Conservation (phyloP, 495 filamentous ascomycete species). For the Xylaria castorea region DNA sequence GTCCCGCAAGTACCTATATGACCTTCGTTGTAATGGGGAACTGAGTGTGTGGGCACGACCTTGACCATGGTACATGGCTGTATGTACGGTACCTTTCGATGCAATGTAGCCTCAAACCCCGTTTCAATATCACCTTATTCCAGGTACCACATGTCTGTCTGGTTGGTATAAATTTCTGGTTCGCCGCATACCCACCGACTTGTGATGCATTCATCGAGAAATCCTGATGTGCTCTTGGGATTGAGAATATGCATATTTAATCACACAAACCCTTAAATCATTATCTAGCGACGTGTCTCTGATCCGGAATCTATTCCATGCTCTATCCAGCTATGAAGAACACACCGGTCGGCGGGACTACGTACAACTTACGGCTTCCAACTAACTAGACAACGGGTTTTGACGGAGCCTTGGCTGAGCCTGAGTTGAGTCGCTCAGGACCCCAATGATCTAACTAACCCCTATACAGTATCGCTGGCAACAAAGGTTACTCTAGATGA, state of each 20-base stretch:
- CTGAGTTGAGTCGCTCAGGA: not conserved
- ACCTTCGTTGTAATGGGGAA: constrained; percentile 14
- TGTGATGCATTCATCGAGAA: not conserved
- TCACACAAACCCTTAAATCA: not conserved
- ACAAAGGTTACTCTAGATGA: not conserved
- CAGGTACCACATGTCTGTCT: not conserved
- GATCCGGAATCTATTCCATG: not conserved
- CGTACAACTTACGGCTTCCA: not conserved
- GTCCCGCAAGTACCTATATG: constrained; percentile 26
- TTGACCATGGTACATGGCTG: constrained; percentile 1
- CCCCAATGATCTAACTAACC: not conserved
- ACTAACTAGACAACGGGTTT: not conserved
- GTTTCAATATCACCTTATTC: constrained; percentile 4
- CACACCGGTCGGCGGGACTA: not conserved
- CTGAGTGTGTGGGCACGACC: constrained; percentile 4
- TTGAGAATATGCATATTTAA: not conserved
- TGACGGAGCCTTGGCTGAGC: not conserved
- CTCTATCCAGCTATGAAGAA: not conserved
- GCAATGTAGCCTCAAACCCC: constrained; percentile 16
- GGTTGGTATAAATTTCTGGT: not conserved
- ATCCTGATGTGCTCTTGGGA: not conserved
- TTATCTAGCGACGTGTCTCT: not conserved
- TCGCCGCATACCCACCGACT: not conserved
- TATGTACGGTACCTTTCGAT: constrained; percentile 8
- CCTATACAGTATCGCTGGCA: not conserved